Base-by-base conservation (phyloP, 2,329 filamentous ascomycete species). In the Fusarium sp. region DNA sequence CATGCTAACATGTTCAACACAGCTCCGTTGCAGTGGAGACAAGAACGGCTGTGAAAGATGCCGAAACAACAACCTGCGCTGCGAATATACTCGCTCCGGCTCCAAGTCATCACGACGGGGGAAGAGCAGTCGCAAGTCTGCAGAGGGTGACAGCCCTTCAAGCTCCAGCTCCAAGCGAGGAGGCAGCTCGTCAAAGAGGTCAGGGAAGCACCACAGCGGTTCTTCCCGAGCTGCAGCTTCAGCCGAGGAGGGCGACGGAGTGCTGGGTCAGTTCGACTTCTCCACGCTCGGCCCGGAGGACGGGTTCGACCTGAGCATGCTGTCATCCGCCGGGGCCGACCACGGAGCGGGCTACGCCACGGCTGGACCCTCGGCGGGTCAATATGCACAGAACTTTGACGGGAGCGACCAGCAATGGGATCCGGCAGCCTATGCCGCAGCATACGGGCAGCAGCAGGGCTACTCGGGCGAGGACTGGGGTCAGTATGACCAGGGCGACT, bases 11-110 rank as follows among this genome's bases (percentile, higher is more conserved):
- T 29, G 54, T 31, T 34, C 10, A 42, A n/a, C 61, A 7, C 62
- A 84, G 82, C 77, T 83, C 58, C 81, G 80, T 62, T 84, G 82
- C 67, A 83, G 80, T 64, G 82, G 82, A 38, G 81, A 83, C 52
- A 83, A 81, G 71, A 76, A 79, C 34, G 82, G 82, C 34, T 84
- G 82, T 64, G 79, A 83, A 38, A 76, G 82, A 18, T 84, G 82
- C 69, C 64, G 78, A 34, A 70, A 75, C 29, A 78, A 79, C 40
- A 72, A 77, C 9, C 76, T 82, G 54, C 56, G 64, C 24, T 84
- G 82, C 70, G 80, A 82, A 57, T 84, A 84, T 40, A 82, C 79
- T 9, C 81, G 82, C 50, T 79, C 80, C 3, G 76, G 78, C 20
- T 78, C 79, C 47, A 80, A 81, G 66, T 76, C 79, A 13, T 79